Evolutionary conservation across 768 basidiomycete genomes (phyloP).

Genomic region (Boletus fagicola): DNA sequence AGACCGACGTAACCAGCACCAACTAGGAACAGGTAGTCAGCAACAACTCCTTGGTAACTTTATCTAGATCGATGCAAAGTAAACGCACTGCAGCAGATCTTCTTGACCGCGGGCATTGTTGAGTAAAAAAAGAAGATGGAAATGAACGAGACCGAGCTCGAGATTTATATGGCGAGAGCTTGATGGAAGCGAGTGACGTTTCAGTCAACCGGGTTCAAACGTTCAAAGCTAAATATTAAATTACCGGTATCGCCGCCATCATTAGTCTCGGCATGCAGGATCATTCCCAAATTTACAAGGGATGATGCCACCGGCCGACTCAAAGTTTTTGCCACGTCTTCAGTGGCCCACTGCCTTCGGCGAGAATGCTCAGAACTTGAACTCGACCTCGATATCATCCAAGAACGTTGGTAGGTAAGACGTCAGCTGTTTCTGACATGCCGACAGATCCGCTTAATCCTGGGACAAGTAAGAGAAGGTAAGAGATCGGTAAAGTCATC

Average conservation of each 20-base stretch:
- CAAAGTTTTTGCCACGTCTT: neutral
- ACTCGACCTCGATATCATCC: neutral
- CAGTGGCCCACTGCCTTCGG: neutral
- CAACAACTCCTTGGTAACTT: neutral
- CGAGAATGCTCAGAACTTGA: neutral
- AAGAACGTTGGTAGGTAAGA: neutral
- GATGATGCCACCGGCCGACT: neutral
- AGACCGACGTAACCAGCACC: conserved; percentile 93
- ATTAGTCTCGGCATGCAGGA: neutral
- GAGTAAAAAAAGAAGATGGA: too few species aligned
- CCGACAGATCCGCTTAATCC: neutral
- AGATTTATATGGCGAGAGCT: neutral
- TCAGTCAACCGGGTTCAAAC: neutral
- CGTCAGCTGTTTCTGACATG: neutral
- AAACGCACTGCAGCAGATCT: conserved; percentile 85
- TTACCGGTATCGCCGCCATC: neutral
- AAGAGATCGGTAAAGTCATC: too few species aligned
- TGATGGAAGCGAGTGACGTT: neutral
- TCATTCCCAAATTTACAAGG: too few species aligned
- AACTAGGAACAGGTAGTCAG: conserved; percentile 42
- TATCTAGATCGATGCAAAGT: neutral
- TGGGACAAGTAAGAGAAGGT: neutral
- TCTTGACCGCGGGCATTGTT: conserved; percentile 55
- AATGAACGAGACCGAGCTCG: neutral
- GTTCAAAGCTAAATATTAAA: neutral